A percentile compares a stretch with the other conserved stretches of the same genome.
These are phyloP conservation scores for Pyrenula aspistea DNA, from an alignment of 495 filamentous ascomycete genomes.

Conservation along the genomic window DNA sequence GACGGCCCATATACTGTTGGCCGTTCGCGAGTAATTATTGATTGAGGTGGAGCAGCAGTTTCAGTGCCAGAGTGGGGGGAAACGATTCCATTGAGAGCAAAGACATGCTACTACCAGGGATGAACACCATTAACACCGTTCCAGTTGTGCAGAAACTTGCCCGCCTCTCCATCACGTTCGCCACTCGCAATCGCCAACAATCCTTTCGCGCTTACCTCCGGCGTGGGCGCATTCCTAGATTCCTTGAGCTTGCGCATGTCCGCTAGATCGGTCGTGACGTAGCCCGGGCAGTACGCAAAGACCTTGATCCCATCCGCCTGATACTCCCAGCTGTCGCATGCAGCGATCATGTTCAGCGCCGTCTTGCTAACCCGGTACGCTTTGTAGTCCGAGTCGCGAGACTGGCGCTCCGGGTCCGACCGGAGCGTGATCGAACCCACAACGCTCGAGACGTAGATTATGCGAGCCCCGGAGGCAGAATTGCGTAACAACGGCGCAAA, in stretches of 20 bases:
- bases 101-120: not conserved
- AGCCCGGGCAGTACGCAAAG: conserved; percentile 14
- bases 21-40: too few relatives aligned
- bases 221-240: conserved; percentile 10
- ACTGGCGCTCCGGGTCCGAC: conserved; percentile 2
- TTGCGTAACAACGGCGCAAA: conserved; percentile 31
- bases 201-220: conserved; percentile 6
- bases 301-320: conserved; percentile 10
- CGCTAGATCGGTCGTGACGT: conserved; percentile 11
- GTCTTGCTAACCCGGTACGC: conserved; percentile 21
- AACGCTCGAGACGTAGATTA: conserved; percentile 27
- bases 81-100: too few relatives aligned
- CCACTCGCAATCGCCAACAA: conserved; percentile 12
- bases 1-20: too few relatives aligned
- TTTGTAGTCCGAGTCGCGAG: conserved; percentile 5
- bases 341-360: conserved; percentile 28
- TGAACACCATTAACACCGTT: not conserved
- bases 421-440: conserved; percentile 19
- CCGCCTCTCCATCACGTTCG: conserved; percentile 8
- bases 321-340: conserved; percentile 9
- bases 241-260: conserved; percentile 9
- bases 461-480: conserved; percentile 17
- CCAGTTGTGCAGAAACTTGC: conserved; percentile 7
- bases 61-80: too few relatives aligned
- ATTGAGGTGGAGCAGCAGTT: too few relatives aligned